Base-by-base conservation (phyloP, 495 filamentous ascomycete species). In the Poronia punctata region DNA sequence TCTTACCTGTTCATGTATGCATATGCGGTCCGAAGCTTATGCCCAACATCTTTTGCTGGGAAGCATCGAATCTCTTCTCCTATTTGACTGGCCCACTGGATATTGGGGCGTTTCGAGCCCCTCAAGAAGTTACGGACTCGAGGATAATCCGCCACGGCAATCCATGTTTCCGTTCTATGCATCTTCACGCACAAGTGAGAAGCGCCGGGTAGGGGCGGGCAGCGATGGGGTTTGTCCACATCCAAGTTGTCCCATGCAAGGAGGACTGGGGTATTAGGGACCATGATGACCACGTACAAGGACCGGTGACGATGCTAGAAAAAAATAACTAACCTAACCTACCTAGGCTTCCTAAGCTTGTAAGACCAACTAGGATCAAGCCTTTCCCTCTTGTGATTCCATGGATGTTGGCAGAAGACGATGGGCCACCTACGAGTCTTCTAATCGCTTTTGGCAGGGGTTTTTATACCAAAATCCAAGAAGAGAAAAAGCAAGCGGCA, bases 1-100 rank as follows among this genome's bases (percentile, higher is more conserved):
- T n/a, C 24, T 19, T 26, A 37, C 42, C 27, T 32, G 19, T 23
- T 19, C 9, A 25, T 27, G 26, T 25, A 27, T 26, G 33, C 34
- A 28, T 19, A 38, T 38, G 42, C 42, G 34, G 24, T 38, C 21
- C 16, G 8, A 37, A 44, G 33, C 29, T 43, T 18, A 36, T 23
- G 23, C 31, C 8, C 33, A 37, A 36, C 33, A 28, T 14, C 16
- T 37, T 37, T 26, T 27, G 26, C 41, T 27, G 37, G 41, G 23
- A 14, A 26, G 32, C 18, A 19, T 25, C 11, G 32, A 26, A 14
- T 24, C 14, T 11, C n/a, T 25, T 43, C 19, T 18, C 26, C 33
- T 17, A 25, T 36, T 22, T 28, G 15, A 11, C 33, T n/a, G n/a
- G n/a, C n/a, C n/a, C n/a, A n/a, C n/a, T n/a, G n/a, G n/a, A n/a